Evolutionary conservation across 1,284 basidiomycete genomes (phyloP), one percentile per base, ranked within the genome.

Genomic region (Moesziomyces sp.): DNA sequence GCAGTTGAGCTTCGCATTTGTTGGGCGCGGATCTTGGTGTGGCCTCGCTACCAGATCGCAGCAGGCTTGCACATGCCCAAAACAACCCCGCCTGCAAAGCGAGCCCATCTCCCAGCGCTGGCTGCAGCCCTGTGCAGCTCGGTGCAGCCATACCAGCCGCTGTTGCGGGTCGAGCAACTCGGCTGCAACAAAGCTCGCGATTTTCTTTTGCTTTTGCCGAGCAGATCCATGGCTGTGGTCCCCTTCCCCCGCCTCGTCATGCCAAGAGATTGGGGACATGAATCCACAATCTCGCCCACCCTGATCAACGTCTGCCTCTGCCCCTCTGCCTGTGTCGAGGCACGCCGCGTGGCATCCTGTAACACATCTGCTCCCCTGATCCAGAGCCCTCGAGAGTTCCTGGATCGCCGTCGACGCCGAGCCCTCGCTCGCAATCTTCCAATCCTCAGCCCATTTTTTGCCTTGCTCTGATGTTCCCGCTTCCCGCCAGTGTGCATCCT

Each of bases 1-100:
- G 6, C 24, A 26, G 30, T 11, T 34, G 10, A 13, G 30, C 30
- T 13, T 34, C 30, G 30, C 30, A 34, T 34, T 34, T 34, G 30
- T 34, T 34, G 30, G 30, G 30, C 30, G 30, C 30, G 30, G 10
- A 34, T 34, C 10, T 34, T 13, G 30, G 30, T 44, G 54, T 64
- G 46, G 45, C 56, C 56, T 65, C 62, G 62, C 62, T 65, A 59
- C 62, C 62, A 13, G 30, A 34, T 34, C 30, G 4, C 30, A 13
- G 30, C 30, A 34, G 30, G 13, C 3, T 8, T 34, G 30, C 30
- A 10, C 30, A 10, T 34, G 10, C 30, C 30, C 13, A 10, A 13
- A 13, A 3, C 30, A 34, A 34, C 30, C 13, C 30, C 30, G 30
- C 30, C 9, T 11, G 30, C 30, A 34, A 34, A 13, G 30, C 30